Evolutionary conservation across 2,329 filamentous ascomycete species (phyloP), one percentile per base, ranked within the genome.

Genomic region (Didymella lethalis): DNA sequence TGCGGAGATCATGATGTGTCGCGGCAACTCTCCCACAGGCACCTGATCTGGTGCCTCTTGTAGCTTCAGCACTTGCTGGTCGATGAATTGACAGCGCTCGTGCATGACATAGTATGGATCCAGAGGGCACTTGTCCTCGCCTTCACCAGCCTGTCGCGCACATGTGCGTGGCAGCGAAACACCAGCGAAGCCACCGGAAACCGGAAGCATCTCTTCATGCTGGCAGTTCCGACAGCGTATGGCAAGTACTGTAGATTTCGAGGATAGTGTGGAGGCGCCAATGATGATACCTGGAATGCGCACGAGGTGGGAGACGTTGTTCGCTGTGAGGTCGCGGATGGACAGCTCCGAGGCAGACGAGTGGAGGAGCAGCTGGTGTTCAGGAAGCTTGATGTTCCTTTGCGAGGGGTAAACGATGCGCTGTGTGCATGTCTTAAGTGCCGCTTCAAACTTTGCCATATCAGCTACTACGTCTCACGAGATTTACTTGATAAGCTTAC

Each of bases 11-110:
- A 98, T 86, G 45, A 99, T 96, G 70, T 99, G 95, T 41, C 95
- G 86, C 3, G 95, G 95, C 48, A 99, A 82, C 79, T 99, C 95
- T 80, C 95, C 95, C 1, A 99, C 95, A 0, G 95, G 95, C 0
- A 99, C 95, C 77, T 98, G 93, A 72, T 99, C 95, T 1, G 95
- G 95, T 0, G 94, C 95, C 79, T 99, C 95, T 75, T 99, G 95
- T 18, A 99, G 86, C 78, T 99, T 99, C 75, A 99, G 90, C 60
- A 99, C 92, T 77, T 99, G 95, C 78, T 99, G 95, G 72, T 99
- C 95, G 70, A 98, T 93, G 75, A 99, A 99, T 64, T 88, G 87
- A 36, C 91, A 97, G 76, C 90, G 93, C 78, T 99, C 95, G 75
- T 99, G 95, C 58, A 95, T 85, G 57, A 99, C 92, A 71, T 95